Evolutionary conservation across 257 asterid species (phyloP), one percentile per base, ranked within the genome.

Genomic region (Solanum medicagineum): DNA sequence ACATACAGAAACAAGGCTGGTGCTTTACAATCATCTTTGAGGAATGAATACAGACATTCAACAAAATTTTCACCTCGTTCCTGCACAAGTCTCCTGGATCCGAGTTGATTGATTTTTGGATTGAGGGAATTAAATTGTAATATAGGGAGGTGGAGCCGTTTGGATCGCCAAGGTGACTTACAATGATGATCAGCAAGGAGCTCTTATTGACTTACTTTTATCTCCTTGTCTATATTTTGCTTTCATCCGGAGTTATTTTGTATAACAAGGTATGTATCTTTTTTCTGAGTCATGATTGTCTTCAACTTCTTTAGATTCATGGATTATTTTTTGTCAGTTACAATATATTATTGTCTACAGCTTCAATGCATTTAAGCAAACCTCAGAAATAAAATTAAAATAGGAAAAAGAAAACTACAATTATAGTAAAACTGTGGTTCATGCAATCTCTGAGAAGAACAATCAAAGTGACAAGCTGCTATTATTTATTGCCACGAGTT

Each of bases 211-310:
- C 99, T 70, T 94, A 96, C 90, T 86, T 94, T 73, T 96, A 92
- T 91, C 95, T 96, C 84, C 85, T 94, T 57, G 92, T 92, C 75
- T 96, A 96, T 80, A 92, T 96, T 86, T 40, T 92, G 86, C 93
- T 96, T 83, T 96, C 98, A 22, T 95, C 99, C 0, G 99, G 97
- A 85, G 98, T 96, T 87, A 96, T 96, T 86, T 92, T 96, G 81
- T 95, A 95, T 90, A 96, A 96, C 94, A 96, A 96, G 98, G 99
- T 95, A 89, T 57, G 89, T 36, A 49, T 15, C 14, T 8, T 42
- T 10, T 56, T 53, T 59, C 83, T 69, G 20, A 69, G 54, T 20
- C 51, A 36, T 32, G 36, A 69, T 51, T 84, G 47, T 54, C 70
- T 69, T 80, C 17, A 10, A 51, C 65, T 77, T 77, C 83, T 26